Conservation (phyloP, 345 rosid genomes). For the Dovyalis caffra region DNA sequence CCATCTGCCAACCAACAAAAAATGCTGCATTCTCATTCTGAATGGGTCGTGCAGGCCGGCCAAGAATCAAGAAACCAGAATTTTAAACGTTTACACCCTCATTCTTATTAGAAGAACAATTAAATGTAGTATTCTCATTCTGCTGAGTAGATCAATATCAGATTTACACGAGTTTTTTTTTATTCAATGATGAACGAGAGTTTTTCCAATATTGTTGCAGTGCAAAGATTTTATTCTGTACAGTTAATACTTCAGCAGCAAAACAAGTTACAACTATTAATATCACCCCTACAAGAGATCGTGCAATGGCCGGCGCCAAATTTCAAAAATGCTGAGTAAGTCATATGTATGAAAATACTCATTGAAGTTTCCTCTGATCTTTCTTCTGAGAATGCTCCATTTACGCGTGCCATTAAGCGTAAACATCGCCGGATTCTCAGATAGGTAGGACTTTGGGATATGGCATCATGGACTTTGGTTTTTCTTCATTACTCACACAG, state of each 20-base stretch:
- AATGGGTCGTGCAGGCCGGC: conserved; percentile 12
- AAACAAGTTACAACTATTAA: not conserved
- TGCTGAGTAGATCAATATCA: conserved; percentile 13
- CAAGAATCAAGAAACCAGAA: not conserved
- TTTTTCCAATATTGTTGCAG: conserved; percentile 1
- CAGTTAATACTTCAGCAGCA: not conserved
- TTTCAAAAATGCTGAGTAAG: not conserved
- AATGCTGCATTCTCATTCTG: not conserved
- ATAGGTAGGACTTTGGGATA: not conserved
- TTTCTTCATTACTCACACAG: not conserved
- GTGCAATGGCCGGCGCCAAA: conserved; percentile 34
- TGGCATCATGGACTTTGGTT: not conserved
- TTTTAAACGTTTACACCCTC: not conserved
- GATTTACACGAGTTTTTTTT: conserved; percentile 9
- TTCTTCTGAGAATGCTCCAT: not conserved
- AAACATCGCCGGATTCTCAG: conserved; percentile 23
- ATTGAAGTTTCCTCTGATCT: not conserved
- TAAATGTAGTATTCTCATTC: not conserved
- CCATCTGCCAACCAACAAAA: conserved; percentile 15
- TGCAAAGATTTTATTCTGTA: conserved; percentile 23
- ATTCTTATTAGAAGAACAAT: not conserved
- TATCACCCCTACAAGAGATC: conserved; percentile 16
- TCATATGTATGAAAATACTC: not conserved
- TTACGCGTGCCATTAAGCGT: conserved; percentile 1
- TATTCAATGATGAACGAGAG: too few relatives aligned